Percentiles rank a stretch among this genome's conserved stretches.
Conservation (phyloP, 768 basidiomycete genomes). For the Sporobolomyces phaffii region DNA sequence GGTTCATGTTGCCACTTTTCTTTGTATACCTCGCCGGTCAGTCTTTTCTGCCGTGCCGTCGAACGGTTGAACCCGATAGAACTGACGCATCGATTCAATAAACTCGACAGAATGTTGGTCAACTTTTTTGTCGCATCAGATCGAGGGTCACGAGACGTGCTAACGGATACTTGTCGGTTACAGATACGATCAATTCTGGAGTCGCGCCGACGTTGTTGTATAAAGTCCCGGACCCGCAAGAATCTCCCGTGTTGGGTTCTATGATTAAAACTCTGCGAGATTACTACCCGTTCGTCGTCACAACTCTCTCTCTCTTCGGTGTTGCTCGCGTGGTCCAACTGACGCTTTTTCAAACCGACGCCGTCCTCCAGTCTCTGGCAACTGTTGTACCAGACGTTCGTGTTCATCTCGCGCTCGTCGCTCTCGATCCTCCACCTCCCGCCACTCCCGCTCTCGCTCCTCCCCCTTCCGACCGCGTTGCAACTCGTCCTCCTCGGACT, state of each 20-base stretch:
- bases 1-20: constrained; percentile 83
- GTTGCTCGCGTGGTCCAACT: too few relatives aligned
- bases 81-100: too few relatives aligned
- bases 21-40: constrained; percentile 60
- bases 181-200: constrained; percentile 93
- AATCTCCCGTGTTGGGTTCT: constrained; percentile 60
- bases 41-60: too few relatives aligned
- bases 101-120: too few relatives aligned
- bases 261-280: constrained; percentile 80
- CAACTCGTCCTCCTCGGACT: constrained; percentile 29
- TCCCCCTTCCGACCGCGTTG: constrained; percentile 61
- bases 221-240: constrained; percentile 63
- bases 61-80: too few relatives aligned
- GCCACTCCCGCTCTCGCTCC: constrained; percentile 61
- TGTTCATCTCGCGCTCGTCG: constrained; percentile 87
- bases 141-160: too few relatives aligned
- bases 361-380: constrained; percentile 44
- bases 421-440: constrained; percentile 72
- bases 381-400: constrained; percentile 79
- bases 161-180: too few relatives aligned
- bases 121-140: too few relatives aligned
- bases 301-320: too few relatives aligned
- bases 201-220: constrained; percentile 85
- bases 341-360: not conserved
- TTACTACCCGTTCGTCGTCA: constrained; percentile 59